Evolutionary conservation across 352 stramenopile genomes (phyloP).

Genomic region (Globisporangium splendens): DNA sequence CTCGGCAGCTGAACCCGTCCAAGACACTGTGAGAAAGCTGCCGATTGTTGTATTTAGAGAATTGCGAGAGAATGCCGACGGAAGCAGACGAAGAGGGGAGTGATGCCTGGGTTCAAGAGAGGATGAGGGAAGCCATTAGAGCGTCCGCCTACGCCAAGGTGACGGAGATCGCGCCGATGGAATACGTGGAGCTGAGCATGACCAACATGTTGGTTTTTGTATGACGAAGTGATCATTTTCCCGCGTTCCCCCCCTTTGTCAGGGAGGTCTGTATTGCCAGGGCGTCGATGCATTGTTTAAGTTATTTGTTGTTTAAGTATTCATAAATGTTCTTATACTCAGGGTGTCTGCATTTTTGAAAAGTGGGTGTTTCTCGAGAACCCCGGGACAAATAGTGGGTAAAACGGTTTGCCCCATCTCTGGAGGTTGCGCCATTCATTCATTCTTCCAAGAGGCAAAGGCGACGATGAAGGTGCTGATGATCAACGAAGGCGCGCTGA

Average conservation of each 20-base stretch:
- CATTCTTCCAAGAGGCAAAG: neutral
- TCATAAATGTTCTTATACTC: neutral
- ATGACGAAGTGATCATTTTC: slow-evolving; percentile 8
- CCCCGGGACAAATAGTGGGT: no score
- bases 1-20: slow-evolving; percentile 48
- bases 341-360: slow-evolving; percentile 1
- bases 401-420: neutral
- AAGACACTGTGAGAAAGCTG: slow-evolving; percentile 24
- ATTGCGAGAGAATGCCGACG: neutral
- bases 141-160: neutral
- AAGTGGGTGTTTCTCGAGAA: neutral
- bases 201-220: slow-evolving; percentile 16
- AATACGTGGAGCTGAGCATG: neutral
- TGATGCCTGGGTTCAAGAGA: slow-evolving; percentile 4
- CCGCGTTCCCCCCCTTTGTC: no score
- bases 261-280: neutral
- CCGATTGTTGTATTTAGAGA: slow-evolving; percentile 16
- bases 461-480: slow-evolving; percentile 76
- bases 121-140: slow-evolving; percentile 4
- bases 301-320: slow-evolving; percentile 9
- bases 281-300: slow-evolving; percentile 3
- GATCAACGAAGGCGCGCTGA: slow-evolving; percentile 77
- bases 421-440: neutral
- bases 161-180: neutral
- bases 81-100: neutral